Conservation (phyloP, 1,284 basidiomycete genomes). For the Earliella scabrosa region DNA sequence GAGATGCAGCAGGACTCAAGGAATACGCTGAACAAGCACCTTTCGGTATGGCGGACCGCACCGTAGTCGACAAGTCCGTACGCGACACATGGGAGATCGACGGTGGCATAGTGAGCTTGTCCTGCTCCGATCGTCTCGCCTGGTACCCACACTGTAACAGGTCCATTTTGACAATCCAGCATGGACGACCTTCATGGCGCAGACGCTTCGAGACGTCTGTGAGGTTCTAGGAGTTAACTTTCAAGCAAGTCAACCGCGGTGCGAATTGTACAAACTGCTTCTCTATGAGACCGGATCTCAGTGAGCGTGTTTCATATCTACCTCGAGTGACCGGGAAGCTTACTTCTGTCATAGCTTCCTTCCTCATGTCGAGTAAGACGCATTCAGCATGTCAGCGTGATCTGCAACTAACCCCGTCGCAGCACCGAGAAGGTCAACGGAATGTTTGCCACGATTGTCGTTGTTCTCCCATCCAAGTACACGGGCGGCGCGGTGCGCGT, state of each 20-base stretch:
- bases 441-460: slow-evolving; percentile 49
- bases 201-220: background rate
- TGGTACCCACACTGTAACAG: too few relatives aligned
- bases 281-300: background rate
- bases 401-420: background rate
- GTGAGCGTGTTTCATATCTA: background rate
- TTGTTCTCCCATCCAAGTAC: slow-evolving; percentile 48
- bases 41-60: slow-evolving; percentile 31
- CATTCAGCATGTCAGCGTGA: too few relatives aligned
- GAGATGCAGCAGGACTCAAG: slow-evolving; percentile 34
- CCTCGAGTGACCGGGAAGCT: background rate
- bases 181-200: slow-evolving; percentile 28
- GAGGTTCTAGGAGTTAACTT: too few relatives aligned
- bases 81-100: slow-evolving; percentile 37
- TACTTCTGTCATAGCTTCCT: background rate
- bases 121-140: too few relatives aligned
- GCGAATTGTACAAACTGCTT: too few relatives aligned
- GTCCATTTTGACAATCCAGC: slow-evolving; percentile 27
- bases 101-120: slow-evolving; percentile 20
- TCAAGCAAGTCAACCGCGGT: too few relatives aligned
- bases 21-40: slow-evolving; percentile 40
- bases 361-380: too few relatives aligned
- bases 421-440: slow-evolving; percentile 42
- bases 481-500: slow-evolving; percentile 47
- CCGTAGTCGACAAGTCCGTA: slow-evolving; percentile 31